Base-by-base conservation (phyloP, 192 early-diverging fungal species). In the Coemansia furcata region DNA sequence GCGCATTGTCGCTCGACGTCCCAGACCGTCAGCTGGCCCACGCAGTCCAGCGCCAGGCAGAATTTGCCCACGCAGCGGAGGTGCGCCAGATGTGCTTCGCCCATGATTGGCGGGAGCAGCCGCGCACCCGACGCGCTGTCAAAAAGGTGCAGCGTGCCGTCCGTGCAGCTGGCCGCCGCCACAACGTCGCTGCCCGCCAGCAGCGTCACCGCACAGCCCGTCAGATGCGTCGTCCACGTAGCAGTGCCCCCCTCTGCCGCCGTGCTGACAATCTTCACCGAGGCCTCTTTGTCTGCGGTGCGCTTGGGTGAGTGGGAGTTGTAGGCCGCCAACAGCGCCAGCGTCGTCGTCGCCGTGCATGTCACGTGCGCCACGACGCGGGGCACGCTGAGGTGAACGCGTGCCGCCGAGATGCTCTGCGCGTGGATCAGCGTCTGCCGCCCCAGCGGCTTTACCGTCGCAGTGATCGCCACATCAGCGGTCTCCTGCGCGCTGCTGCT, bases 371-470 rank as follows among this genome's bases (percentile, higher is more conserved):
- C 78, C 15, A 76, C 69, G 4, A 80, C 26, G 37, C 46, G 54
- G 4, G 78, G 78, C 37, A 80, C 73, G 9, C 35, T 61, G 14
- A 80, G 73, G 4, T 72, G 78, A 6, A 80, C 73, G 0, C 73
- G 73, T 0, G 78, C 73, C 0, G 70, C 69, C 2, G 78, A 69
- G 17, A 72, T 66, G 42, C 50, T 67, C 60, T 80, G 78, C 26
- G 78, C 69, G 46, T 80, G 78, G 4, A 75, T 58, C 50, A 80
- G 69, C 30, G 78, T 46, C 54, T 80, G 78, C 11, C 67, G 67
- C 4, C 73, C 73, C 42, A 74, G 69, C 43, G 32, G 15, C 29
- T 29, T 3, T 36, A 43, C 62, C 2, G 50, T 54, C 19, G 46
- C 39, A 6, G 61, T 29, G 1, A 46, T 36, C 10, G 42, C 40